Percentiles rank a stretch among this genome's conserved stretches.
phyloP scores from a whole-genome alignment of 495 filamentous ascomycete species.

The Aspergillus hancockii region DNA sequence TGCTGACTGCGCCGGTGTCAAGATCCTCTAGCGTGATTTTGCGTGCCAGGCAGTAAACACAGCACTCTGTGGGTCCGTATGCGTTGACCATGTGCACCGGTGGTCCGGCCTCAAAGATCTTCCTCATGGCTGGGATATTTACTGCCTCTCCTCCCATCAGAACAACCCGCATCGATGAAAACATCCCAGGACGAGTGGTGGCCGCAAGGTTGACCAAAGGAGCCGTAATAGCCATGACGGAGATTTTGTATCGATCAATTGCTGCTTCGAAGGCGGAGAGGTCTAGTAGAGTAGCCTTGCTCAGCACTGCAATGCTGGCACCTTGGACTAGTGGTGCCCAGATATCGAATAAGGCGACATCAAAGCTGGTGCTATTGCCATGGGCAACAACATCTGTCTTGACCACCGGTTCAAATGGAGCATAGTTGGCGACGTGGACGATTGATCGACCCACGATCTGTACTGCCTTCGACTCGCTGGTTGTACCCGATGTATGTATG shows the following conservation, averaged over 20 bases:
- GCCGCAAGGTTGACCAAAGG: constrained; percentile 22
- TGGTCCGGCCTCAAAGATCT: constrained; percentile 18
- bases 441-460: constrained; percentile 22
- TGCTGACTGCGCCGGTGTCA: constrained; percentile 7
- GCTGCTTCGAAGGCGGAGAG: constrained; percentile 1
- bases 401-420: constrained; percentile 13
- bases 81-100: constrained; percentile 28
- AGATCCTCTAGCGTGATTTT: constrained; percentile 15
- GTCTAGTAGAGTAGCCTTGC: constrained; percentile 17
- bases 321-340: constrained; percentile 25
- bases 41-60: constrained; percentile 14
- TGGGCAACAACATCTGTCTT: constrained; percentile 21
- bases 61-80: constrained; percentile 36
- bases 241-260: constrained; percentile 7
- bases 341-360: constrained; percentile 30
- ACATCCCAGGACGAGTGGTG: constrained; percentile 12
- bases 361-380: constrained; percentile 27
- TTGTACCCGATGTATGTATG: constrained; percentile 29
- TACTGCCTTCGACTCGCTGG: constrained; percentile 26
- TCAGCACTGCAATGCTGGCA: constrained; percentile 18
- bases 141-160: constrained; percentile 24
- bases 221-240: constrained; percentile 22
- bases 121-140: constrained; percentile 16
- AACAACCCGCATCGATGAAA: constrained; percentile 11
- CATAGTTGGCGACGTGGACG: constrained; percentile 22